Base-by-base conservation (phyloP, 331 rosid genomes). In the Stylosanthes scabra region DNA sequence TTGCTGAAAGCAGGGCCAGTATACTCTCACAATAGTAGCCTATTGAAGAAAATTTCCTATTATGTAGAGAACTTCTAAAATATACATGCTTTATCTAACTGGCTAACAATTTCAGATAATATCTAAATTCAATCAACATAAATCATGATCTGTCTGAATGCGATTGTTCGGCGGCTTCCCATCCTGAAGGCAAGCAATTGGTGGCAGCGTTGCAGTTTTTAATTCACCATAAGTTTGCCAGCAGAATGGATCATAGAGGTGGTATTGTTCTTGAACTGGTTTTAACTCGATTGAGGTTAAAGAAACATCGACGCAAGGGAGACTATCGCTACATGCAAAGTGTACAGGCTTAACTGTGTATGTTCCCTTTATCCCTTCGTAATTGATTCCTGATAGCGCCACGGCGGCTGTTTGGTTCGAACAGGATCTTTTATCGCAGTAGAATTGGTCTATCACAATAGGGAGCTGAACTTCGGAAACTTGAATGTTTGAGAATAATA, bases 141-240 rank as follows among this genome's bases (percentile, higher is more conserved):
- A 20, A 56, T 91, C 99, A 39, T 67, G 89, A 74, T 88, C 88
- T 7, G 86, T 78, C 77, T 94, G 92, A 74, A 91, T 74, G 58
- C 83, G 88, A 82, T 87, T 94, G 64, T 76, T 84, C 0, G 99
- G 41, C 27, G 99, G 99, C 86, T 90, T 94, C 44, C 99, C 97
- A 0, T 88, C 76, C 79, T 86, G 92, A 34, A 94, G 78, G 72
- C 99, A 94, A 44, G 50, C 81, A 57, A 94, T 91, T 58, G 99
- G 99, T 4, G 99, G 97, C 56, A 88, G 65, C 2, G 97, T 89
- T 2, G 97, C 89, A 75, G 97, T 82, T 76, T 84, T 87, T 73
- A 91, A 55, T 80, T 94, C 97, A 63, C 97, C 99, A 7, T 88
- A 94, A 62, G 99, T 78, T 83, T 91, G 77, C 99, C 99, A 94